A percentile compares a stretch with the other conserved stretches of the same genome.
phyloP scores from a whole-genome alignment of 768 basidiomycete genomes.

The Lyophyllum decastes region DNA sequence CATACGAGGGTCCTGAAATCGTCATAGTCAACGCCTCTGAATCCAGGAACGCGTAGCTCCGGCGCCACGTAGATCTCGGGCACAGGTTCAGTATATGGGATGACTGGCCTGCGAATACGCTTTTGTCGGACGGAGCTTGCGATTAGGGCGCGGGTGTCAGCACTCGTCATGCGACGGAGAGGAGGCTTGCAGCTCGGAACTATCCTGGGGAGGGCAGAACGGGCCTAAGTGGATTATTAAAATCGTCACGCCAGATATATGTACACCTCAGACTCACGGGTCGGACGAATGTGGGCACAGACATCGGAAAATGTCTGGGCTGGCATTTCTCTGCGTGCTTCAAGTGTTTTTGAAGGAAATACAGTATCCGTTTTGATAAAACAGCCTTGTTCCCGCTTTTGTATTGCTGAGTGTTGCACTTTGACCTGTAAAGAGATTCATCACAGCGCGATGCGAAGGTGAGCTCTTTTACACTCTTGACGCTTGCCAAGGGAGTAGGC shows the following conservation, averaged over 20 bases:
- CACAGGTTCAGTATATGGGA: not conserved
- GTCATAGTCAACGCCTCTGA: conserved; percentile 8
- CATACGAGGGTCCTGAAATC: conserved; percentile 5
- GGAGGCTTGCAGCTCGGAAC: conserved; percentile 9
- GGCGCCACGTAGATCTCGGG: not conserved
- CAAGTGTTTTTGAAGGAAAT: not conserved
- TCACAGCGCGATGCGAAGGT: not conserved
- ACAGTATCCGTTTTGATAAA: not conserved
- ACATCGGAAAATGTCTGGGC: not conserved
- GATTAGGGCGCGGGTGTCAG: conserved; percentile 10
- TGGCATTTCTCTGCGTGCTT: not conserved
- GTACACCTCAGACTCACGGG: not conserved
- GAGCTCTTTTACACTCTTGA: not conserved
- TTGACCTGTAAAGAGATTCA: not conserved
- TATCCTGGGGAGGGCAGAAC: conserved; percentile 9
- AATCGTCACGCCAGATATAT: not conserved
- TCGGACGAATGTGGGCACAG: not conserved
- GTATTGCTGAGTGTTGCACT: not conserved
- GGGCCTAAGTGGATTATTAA: not conserved
- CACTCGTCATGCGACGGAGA: conserved; percentile 17
- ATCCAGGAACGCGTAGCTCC: not conserved
- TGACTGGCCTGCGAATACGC: not conserved
- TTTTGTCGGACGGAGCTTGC: conserved; percentile 10
- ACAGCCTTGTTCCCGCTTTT: not conserved
- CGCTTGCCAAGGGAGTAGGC: not conserved